Conservation (phyloP, 208 protist genomes). For the Crithidia acanthocephali region DNA sequence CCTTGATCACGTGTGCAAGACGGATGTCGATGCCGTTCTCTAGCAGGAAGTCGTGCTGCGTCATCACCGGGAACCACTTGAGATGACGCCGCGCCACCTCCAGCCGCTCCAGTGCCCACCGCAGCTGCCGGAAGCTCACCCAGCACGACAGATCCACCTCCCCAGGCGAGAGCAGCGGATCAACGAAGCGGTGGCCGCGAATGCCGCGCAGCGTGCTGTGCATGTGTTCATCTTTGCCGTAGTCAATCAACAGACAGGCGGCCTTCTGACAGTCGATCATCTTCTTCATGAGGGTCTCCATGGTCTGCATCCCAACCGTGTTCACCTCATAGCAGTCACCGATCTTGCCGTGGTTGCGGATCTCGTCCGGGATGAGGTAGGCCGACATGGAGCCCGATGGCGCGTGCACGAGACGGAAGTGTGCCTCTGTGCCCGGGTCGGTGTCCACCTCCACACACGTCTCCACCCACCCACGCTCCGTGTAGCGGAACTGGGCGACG, state of each 20-base stretch:
- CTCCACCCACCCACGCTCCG: constrained; percentile 93
- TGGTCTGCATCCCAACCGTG: constrained; percentile 84
- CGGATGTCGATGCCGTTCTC: constrained; percentile 89
- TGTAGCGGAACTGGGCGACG: constrained; percentile 93
- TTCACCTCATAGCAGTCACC: constrained; percentile 90
- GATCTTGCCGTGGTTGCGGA: constrained; percentile 65
- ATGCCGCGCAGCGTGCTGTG: constrained; percentile 91
- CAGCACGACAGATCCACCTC: constrained; percentile 92
- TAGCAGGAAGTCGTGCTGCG: constrained; percentile 86
- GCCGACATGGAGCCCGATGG: constrained; percentile 85
- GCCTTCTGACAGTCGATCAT: constrained; percentile 85
- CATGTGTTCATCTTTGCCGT: constrained; percentile 93
- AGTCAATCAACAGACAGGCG: constrained; percentile 91
- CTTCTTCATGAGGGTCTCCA: constrained; percentile 89
- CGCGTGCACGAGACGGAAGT: constrained; percentile 91
- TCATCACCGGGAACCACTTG: constrained; percentile 87
- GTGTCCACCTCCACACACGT: constrained; percentile 93
- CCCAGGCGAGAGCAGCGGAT: constrained; percentile 88
- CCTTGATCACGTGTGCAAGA: constrained; percentile 87
- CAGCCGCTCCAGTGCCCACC: constrained; percentile 82
- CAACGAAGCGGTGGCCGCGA: constrained; percentile 89
- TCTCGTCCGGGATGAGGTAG: constrained; percentile 89
- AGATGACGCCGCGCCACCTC: constrained; percentile 81
- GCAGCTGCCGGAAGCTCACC: constrained; percentile 89
- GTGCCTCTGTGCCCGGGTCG: constrained; percentile 74